phyloP scores from a whole-genome alignment of 495 filamentous ascomycete species.

The Aspergillus avenaceus region DNA sequence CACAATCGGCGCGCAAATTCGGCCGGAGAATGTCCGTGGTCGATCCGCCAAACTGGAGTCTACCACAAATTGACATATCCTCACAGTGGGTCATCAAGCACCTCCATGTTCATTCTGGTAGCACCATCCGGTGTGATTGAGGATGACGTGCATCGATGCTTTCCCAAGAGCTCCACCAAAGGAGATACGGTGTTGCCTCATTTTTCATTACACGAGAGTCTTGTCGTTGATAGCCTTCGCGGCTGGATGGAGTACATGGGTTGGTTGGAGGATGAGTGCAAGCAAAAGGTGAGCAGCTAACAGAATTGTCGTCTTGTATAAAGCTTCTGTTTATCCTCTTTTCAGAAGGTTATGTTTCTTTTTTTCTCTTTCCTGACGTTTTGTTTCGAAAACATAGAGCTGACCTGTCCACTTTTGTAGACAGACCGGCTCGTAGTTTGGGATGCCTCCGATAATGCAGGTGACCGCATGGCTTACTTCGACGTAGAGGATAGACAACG shows the following conservation, averaged over 20 bases:
- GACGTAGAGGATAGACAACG: constrained; percentile 2
- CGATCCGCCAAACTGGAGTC: constrained; percentile 10
- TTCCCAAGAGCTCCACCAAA: background rate
- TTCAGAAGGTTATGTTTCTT: background rate
- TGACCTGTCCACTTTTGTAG: background rate
- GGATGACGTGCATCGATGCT: background rate
- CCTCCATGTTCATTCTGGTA: constrained; percentile 2
- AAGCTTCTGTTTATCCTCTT: too few species aligned
- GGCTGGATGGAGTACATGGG: constrained; percentile 11
- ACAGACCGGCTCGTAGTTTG: constrained; percentile 1
- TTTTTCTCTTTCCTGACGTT: too few species aligned
- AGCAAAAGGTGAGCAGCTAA: constrained; percentile 3
- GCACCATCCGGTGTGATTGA: background rate
- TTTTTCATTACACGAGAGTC: constrained; percentile 1
- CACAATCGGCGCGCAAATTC: background rate
- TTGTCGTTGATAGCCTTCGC: constrained; percentile 3
- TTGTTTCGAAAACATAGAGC: background rate
- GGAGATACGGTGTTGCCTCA: background rate
- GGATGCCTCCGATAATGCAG: background rate
- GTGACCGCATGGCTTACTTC: background rate
- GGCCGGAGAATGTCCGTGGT: constrained; percentile 2
- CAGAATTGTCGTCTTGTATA: too few species aligned
- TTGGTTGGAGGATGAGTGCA: constrained; percentile 6
- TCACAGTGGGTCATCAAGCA: background rate
- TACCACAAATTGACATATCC: constrained; percentile 6